A percentile compares a stretch with the other conserved stretches of the same genome.
Conservation (phyloP, 371 early-diverging fungal genomes). For the Apophysomyces elegans region DNA sequence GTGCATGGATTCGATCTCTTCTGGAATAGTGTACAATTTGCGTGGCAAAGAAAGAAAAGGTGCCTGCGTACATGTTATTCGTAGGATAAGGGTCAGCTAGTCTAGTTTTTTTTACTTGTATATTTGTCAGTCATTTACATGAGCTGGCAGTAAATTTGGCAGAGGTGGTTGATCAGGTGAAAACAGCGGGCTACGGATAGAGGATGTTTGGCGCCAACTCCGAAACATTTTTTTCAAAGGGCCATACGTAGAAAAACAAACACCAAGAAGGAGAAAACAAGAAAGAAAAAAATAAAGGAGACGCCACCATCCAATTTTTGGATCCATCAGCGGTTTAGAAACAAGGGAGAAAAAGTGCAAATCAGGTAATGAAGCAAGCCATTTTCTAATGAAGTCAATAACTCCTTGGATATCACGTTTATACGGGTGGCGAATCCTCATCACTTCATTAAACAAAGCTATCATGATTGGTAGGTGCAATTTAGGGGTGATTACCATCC, state of each 20-base stretch:
- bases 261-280: neutral
- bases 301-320: neutral
- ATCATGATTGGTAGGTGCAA: neutral
- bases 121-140: slow-evolving; percentile 4
- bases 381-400: neutral
- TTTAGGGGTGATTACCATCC: neutral
- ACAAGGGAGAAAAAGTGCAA: neutral
- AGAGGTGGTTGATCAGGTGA: slow-evolving; percentile 4
- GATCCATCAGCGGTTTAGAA: neutral
- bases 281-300: neutral
- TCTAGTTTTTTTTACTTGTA: neutral
- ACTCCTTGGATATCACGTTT: neutral
- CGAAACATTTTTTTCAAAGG: neutral
- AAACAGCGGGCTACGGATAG: neutral
- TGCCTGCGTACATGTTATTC: neutral
- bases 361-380: slow-evolving; percentile 2
- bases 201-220: neutral
- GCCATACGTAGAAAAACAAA: neutral
- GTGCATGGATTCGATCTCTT: slow-evolving; percentile 21
- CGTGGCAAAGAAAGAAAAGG: slow-evolving; percentile 8
- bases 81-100: neutral
- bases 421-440: neutral
- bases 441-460: neutral
- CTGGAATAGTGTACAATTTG: slow-evolving; percentile 22
- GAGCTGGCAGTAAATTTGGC: neutral